Conservation (phyloP, 805 yeast species). For the Metschnikowia henanensis region DNA sequence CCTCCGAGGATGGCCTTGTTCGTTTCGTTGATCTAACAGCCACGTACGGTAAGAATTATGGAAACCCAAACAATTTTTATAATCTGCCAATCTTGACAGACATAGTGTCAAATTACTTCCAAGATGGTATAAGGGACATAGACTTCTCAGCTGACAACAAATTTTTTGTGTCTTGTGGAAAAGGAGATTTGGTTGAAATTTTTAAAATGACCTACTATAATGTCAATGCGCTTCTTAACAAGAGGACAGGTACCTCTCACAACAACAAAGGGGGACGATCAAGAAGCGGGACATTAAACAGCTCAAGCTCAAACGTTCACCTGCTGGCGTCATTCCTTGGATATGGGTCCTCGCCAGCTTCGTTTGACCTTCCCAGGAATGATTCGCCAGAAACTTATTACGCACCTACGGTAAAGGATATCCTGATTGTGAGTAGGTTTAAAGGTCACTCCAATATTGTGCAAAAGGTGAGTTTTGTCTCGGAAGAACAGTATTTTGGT, state of each 20-base stretch:
- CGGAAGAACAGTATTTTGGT: conserved; percentile 16
- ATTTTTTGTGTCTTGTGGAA: conserved; percentile 49
- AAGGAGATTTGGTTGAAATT: conserved; percentile 50
- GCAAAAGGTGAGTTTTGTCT: conserved; percentile 28
- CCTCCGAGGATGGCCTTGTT: conserved; percentile 65
- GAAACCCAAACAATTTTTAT: conserved; percentile 20
- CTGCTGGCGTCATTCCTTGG: conserved; percentile 22
- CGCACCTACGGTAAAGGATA: conserved; percentile 40
- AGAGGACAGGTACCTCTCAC: not conserved
- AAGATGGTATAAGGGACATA: conserved; percentile 57
- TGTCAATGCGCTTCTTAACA: conserved; percentile 32
- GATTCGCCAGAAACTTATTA: conserved; percentile 16
- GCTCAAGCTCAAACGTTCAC: conserved; percentile 21
- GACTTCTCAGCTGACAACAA: conserved; percentile 49
- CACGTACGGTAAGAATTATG: conserved; percentile 30
- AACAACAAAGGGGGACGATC: conserved; percentile 25
- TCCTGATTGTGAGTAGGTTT: conserved; percentile 35
- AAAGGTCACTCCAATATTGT: conserved; percentile 43
- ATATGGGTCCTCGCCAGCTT: conserved; percentile 22
- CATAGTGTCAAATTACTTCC: conserved; percentile 59
- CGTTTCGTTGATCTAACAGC: conserved; percentile 52
- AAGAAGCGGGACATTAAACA: conserved; percentile 40
- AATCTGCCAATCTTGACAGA: conserved; percentile 42
- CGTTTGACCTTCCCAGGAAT: conserved; percentile 22
- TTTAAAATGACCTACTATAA: conserved; percentile 43